A percentile compares a stretch with the other conserved stretches of the same genome.
Conservation (phyloP, 1,284 basidiomycete species). For the Marasmius sp. region DNA sequence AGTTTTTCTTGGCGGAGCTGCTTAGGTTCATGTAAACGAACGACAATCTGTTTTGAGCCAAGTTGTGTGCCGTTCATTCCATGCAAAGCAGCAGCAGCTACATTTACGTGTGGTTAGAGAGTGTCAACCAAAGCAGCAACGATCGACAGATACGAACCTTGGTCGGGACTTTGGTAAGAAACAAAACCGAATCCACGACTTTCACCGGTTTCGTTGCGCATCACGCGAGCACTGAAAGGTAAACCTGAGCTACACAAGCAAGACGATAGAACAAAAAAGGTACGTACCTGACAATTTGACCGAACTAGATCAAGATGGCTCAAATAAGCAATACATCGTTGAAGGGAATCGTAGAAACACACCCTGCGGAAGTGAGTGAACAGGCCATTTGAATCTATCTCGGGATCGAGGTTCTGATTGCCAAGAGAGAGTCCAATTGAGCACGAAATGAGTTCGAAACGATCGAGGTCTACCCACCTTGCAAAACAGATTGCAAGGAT, state of each 20-base stretch:
- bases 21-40: slow-evolving; percentile 88
- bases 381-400: slow-evolving; percentile 81
- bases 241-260: not conserved
- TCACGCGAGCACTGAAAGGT: slow-evolving; percentile 77
- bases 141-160: slow-evolving; percentile 51
- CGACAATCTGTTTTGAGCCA: slow-evolving; percentile 77
- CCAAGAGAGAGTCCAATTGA: not conserved
- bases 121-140: not conserved
- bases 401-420: slow-evolving; percentile 77
- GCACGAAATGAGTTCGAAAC: not conserved
- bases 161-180: slow-evolving; percentile 80
- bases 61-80: slow-evolving; percentile 77
- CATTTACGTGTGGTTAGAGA: not conserved
- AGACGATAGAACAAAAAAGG: not conserved
- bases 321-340: slow-evolving; percentile 13
- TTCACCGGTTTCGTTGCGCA: slow-evolving; percentile 84
- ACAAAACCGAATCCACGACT: slow-evolving; percentile 97
- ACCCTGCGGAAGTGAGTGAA: slow-evolving; percentile 81
- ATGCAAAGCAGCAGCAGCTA: slow-evolving; percentile 71
- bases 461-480: slow-evolving; percentile 48
- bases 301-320: slow-evolving; percentile 53
- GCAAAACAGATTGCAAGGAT: slow-evolving; percentile 90
- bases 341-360: slow-evolving; percentile 22
- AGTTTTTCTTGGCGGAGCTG: slow-evolving; percentile 86
- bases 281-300: slow-evolving; percentile 79